phyloP scores from a whole-genome alignment of 2,329 filamentous ascomycete genomes.

The Ophiognomonia clavigignenti-juglandacearum region DNA sequence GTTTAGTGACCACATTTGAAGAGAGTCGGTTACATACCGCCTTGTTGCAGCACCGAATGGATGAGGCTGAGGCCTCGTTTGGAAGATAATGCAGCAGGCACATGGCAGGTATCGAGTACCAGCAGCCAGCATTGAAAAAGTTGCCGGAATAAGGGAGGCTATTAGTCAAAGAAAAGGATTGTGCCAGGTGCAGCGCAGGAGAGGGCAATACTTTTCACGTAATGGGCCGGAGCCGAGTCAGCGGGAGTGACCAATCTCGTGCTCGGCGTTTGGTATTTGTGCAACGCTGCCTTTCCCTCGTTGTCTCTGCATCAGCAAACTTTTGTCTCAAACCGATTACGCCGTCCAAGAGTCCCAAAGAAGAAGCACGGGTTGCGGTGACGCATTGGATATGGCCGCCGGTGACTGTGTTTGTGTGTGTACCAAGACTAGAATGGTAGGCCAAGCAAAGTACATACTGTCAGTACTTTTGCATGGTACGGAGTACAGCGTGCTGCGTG shows the following conservation, averaged over 20 bases:
- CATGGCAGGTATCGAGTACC: conserved; percentile 15
- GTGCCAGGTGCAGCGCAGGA: conserved; percentile 25
- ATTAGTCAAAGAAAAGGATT: conserved; percentile 46
- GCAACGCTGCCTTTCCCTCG: not conserved
- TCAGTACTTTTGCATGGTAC: too few species aligned
- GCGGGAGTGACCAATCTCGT: conserved; percentile 14
- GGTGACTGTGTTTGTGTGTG: too few species aligned
- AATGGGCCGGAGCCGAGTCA: conserved; percentile 37
- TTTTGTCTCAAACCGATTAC: not conserved
- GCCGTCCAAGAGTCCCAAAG: too few species aligned
- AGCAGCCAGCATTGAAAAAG: conserved; percentile 3
- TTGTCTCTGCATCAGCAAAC: not conserved
- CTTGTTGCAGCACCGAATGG: not conserved
- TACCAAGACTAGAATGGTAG: too few species aligned
- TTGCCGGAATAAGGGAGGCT: conserved; percentile 21
- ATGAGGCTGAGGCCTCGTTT: conserved; percentile 13
- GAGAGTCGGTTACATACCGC: conserved; percentile 8
- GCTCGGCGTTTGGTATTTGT: conserved; percentile 5
- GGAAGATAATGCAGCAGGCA: conserved; percentile 13
- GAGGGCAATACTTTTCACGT: conserved; percentile 42
- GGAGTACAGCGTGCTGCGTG: too few species aligned
- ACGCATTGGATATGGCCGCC: too few species aligned
- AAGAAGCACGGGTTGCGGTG: too few species aligned
- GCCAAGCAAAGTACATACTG: too few species aligned
- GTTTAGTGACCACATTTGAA: too few species aligned